Evolutionary conservation across 805 yeast genomes (phyloP).

Genomic region (Sungouiozyma intestinalis): DNA sequence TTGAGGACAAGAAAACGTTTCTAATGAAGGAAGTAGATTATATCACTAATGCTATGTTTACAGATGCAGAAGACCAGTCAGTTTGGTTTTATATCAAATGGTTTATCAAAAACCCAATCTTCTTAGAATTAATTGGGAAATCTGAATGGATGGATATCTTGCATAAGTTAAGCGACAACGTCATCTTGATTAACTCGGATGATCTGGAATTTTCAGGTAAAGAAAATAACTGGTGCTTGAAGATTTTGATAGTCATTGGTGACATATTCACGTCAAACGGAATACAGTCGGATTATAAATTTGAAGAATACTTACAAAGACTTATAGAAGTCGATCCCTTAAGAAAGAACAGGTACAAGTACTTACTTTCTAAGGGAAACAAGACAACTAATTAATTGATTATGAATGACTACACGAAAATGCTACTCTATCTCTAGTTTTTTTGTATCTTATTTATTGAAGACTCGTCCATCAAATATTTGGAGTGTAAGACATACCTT

Average conservation of each 20-base stretch:
- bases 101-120: slow-evolving; percentile 40
- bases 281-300: slow-evolving; percentile 26
- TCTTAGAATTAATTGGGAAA: slow-evolving; percentile 14
- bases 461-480: slow-evolving; percentile 13
- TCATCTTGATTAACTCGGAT: slow-evolving; percentile 56
- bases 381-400: no score
- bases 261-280: slow-evolving; percentile 21
- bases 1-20: slow-evolving; percentile 24
- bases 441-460: slow-evolving; percentile 1
- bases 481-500: slow-evolving; percentile 38
- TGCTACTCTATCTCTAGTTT: no score
- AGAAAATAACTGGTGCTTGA: slow-evolving; percentile 71
- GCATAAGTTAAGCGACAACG: slow-evolving; percentile 34
- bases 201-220: slow-evolving; percentile 58
- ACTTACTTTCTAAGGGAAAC: slow-evolving; percentile 24
- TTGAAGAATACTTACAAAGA: slow-evolving; percentile 26
- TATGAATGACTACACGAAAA: no score
- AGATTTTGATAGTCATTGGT: slow-evolving; percentile 42
- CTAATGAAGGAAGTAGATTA: slow-evolving; percentile 51
- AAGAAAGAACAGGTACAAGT: slow-evolving; percentile 48
- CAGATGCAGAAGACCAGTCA: slow-evolving; percentile 91
- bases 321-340: slow-evolving; percentile 53
- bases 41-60: slow-evolving; percentile 74
- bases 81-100: slow-evolving; percentile 85
- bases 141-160: slow-evolving; percentile 33